Evolutionary conservation across 805 yeast species (phyloP).

Genomic region (Metschnikowia proteae): DNA sequence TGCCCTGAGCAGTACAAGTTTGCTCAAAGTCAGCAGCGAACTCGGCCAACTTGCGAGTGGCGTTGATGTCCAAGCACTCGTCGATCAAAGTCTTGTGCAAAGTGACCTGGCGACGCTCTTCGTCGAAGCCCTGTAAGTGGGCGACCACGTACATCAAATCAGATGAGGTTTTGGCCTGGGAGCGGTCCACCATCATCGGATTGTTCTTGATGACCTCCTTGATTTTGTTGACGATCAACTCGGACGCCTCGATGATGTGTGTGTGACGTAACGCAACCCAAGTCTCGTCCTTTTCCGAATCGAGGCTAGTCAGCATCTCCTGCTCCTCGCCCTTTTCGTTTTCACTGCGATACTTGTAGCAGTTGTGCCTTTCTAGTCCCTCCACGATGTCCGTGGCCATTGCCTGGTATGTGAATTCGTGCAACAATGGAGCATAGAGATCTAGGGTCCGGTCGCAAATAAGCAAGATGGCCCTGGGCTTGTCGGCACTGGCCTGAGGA

Average conservation of each 20-base stretch:
- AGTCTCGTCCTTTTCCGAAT: slow-evolving; percentile 62
- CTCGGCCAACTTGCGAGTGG: slow-evolving; percentile 57
- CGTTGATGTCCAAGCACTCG: slow-evolving; percentile 59
- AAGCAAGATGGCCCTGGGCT: slow-evolving; percentile 70
- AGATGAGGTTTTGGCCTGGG: slow-evolving; percentile 58
- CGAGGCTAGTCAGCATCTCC: slow-evolving; percentile 38
- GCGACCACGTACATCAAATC: slow-evolving; percentile 77
- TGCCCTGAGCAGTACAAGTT: slow-evolving; percentile 68
- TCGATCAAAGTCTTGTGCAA: slow-evolving; percentile 61
- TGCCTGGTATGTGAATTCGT: slow-evolving; percentile 89
- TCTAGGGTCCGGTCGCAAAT: slow-evolving; percentile 85
- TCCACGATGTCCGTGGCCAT: slow-evolving; percentile 75
- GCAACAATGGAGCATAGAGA: slow-evolving; percentile 75
- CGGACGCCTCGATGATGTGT: slow-evolving; percentile 74
- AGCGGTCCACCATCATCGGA: slow-evolving; percentile 69
- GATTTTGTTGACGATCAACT: slow-evolving; percentile 53
- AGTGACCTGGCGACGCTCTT: slow-evolving; percentile 56
- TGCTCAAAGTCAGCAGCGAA: slow-evolving; percentile 82
- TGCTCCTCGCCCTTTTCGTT: slow-evolving; percentile 44
- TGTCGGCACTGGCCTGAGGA: slow-evolving; percentile 47
- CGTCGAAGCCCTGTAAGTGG: slow-evolving; percentile 62
- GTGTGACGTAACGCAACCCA: slow-evolving; percentile 70
- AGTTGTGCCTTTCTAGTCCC: slow-evolving; percentile 38
- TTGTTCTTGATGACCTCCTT: slow-evolving; percentile 66
- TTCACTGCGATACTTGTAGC: slow-evolving; percentile 52